These are phyloP conservation scores for Tolypocladium tundrense DNA, from an alignment of 2,329 filamentous ascomycete species.

Conservation along the genomic window DNA sequence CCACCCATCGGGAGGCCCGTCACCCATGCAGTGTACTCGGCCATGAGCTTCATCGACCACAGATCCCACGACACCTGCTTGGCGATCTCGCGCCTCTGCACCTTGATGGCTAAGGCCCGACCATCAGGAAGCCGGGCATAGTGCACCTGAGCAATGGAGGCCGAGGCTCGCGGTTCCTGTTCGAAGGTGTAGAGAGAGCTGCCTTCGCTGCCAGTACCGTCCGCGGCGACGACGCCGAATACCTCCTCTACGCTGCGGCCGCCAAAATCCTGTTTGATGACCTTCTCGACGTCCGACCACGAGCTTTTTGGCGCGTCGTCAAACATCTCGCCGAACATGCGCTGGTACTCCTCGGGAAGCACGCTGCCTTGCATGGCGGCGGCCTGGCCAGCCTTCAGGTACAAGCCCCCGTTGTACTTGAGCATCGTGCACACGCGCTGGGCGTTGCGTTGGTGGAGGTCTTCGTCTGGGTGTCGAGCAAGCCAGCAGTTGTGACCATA, in stretches of 20 bases:
- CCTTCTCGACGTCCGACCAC: constrained; percentile 52
- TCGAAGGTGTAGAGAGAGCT: neutral
- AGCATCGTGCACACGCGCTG: constrained; percentile 53
- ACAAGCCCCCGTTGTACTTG: constrained; percentile 55
- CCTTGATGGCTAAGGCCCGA: constrained; percentile 56
- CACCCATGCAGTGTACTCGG: constrained; percentile 5
- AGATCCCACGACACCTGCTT: constrained; percentile 58
- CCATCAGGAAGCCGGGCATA: constrained; percentile 52
- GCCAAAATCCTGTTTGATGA: constrained; percentile 53
- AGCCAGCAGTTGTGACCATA: constrained; percentile 40
- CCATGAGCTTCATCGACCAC: constrained; percentile 52
- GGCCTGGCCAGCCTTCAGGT: constrained; percentile 62
- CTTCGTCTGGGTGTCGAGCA: constrained; percentile 11
- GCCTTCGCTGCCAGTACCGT: neutral
- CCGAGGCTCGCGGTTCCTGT: constrained; percentile 32
- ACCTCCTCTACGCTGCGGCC: constrained; percentile 46
- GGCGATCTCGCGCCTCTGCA: constrained; percentile 59
- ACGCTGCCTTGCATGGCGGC: constrained; percentile 63
- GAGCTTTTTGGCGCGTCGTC: constrained; percentile 60
- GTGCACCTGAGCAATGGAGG: constrained; percentile 61
- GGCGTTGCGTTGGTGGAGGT: constrained; percentile 52
- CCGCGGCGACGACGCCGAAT: constrained; percentile 30
- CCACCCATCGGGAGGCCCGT: constrained; percentile 58
- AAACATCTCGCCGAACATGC: constrained; percentile 60
- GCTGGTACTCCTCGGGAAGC: constrained; percentile 56